Evolutionary conservation across 176 grass and related monocot genomes (phyloP).

Genomic region (Cenchrus americanus): DNA sequence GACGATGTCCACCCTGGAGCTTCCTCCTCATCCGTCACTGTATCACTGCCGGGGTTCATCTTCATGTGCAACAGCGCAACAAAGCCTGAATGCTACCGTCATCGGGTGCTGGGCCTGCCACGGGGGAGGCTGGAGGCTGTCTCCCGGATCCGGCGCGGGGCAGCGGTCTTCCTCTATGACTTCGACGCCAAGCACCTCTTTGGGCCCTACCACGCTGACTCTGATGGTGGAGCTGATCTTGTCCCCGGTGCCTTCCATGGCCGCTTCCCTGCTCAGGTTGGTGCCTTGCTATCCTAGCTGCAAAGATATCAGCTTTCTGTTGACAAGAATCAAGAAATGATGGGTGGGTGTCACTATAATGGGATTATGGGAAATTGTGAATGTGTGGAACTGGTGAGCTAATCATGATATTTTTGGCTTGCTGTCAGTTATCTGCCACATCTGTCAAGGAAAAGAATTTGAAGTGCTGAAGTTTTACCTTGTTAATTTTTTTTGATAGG

Average conservation of each 20-base stretch:
- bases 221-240: conserved; percentile 55
- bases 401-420: not conserved
- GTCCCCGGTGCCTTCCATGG: conserved; percentile 64
- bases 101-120: conserved; percentile 70
- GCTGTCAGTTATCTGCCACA: not conserved
- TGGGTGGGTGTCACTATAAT: too few species aligned
- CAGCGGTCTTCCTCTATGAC: conserved; percentile 87
- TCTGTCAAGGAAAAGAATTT: not conserved
- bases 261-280: conserved; percentile 75
- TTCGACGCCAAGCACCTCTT: conserved; percentile 69
- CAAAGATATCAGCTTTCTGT: not conserved
- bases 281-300: not conserved
- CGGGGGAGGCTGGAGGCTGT: conserved; percentile 55
- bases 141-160: conserved; percentile 62
- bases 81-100: conserved; percentile 73
- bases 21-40: not conserved
- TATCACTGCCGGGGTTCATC: conserved; percentile 64
- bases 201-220: conserved; percentile 68
- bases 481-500: not conserved
- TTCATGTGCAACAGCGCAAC: conserved; percentile 77
- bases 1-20: not conserved
- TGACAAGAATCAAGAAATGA: not conserved
- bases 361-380: too few species aligned
- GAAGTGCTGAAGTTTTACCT: not conserved
- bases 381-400: too few species aligned